These are phyloP conservation scores for Halophytophthora batemanensis DNA, from an alignment of 352 stramenopile genomes.

Conservation along the genomic window DNA sequence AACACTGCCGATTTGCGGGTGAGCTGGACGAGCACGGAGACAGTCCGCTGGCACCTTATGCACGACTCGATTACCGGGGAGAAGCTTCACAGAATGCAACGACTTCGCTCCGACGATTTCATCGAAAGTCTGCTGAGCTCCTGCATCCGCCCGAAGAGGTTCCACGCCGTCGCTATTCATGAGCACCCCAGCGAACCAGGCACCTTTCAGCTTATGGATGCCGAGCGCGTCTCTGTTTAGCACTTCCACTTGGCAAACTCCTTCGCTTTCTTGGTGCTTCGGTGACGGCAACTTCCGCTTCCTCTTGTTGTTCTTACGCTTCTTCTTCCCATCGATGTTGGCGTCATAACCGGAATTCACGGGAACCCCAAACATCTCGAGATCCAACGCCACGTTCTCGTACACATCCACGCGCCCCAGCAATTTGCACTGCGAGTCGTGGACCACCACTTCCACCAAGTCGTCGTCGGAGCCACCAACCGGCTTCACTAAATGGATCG, in stretches of 20 bases:
- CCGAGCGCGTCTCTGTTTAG: conserved; percentile 34
- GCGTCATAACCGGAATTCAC: conserved; percentile 9
- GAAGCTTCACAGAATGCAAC: conserved; percentile 41
- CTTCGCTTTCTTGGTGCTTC: conserved; percentile 19
- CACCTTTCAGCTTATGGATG: conserved; percentile 38
- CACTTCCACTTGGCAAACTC: conserved; percentile 46
- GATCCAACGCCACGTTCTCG: conserved; percentile 37
- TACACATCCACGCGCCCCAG: conserved; percentile 47
- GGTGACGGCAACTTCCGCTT: conserved; percentile 36
- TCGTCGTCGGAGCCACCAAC: conserved; percentile 39
- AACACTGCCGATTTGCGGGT: conserved; percentile 65
- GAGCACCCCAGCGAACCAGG: conserved; percentile 62
- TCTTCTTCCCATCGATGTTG: conserved; percentile 38
- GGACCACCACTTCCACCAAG: conserved; percentile 60
- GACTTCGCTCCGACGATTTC: conserved; percentile 16
- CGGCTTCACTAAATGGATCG: conserved; percentile 58
- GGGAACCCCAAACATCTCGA: conserved; percentile 43
- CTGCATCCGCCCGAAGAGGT: conserved; percentile 7
- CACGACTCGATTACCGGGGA: conserved; percentile 33
- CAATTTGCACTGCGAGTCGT: conserved; percentile 78
- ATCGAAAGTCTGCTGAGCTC: conserved; percentile 13
- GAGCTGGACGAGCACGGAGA: conserved; percentile 31
- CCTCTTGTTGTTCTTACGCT: conserved; percentile 60
- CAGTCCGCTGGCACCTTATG: conserved; percentile 41
- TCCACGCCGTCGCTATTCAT: conserved; percentile 15